A percentile compares a stretch with the other conserved stretches of the same genome.
These are phyloP conservation scores for Aspergillus asperescens DNA, from an alignment of 495 filamentous ascomycete genomes.

Conservation along the genomic window DNA sequence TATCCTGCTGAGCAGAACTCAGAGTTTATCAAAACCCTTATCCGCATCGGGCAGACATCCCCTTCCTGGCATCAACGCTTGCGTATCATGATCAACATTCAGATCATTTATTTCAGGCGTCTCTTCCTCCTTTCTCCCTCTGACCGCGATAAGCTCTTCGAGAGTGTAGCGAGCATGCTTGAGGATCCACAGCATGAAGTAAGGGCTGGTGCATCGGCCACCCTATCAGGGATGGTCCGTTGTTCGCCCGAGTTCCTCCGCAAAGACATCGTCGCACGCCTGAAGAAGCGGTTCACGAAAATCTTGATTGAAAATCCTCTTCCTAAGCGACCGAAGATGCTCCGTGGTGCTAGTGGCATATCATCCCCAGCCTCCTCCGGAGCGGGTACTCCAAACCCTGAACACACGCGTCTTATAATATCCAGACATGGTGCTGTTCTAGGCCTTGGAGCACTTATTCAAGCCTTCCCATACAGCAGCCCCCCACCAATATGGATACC, in stretches of 20 bases:
- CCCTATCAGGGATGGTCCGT: slow-evolving; percentile 94
- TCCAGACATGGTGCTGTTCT: slow-evolving; percentile 86
- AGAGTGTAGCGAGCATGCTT: slow-evolving; percentile 89
- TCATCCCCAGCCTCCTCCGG: slow-evolving; percentile 50
- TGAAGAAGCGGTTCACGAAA: slow-evolving; percentile 75
- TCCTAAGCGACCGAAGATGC: slow-evolving; percentile 62
- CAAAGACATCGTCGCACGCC: slow-evolving; percentile 62
- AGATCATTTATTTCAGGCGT: slow-evolving; percentile 96
- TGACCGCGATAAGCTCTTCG: slow-evolving; percentile 76
- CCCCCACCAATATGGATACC: slow-evolving; percentile 94
- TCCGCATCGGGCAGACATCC: slow-evolving; percentile 80
- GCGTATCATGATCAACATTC: slow-evolving; percentile 97
- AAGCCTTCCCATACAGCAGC: slow-evolving; percentile 95
- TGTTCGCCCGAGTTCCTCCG: slow-evolving; percentile 86
- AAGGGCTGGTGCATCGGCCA: slow-evolving; percentile 83
- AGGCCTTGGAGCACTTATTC: slow-evolving; percentile 83
- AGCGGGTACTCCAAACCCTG: slow-evolving; percentile 72
- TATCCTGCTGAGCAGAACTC: slow-evolving; percentile 80
- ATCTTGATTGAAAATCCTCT: slow-evolving; percentile 74
- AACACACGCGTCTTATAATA: slow-evolving; percentile 73
- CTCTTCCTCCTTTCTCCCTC: slow-evolving; percentile 81
- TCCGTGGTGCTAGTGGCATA: slow-evolving; percentile 24
- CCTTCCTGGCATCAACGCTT: slow-evolving; percentile 95
- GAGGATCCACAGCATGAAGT: slow-evolving; percentile 91
- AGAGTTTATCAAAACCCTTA: slow-evolving; percentile 76